Base-by-base conservation (phyloP, 306 rosid genomes). In the Cucurbita argyrosperma region DNA sequence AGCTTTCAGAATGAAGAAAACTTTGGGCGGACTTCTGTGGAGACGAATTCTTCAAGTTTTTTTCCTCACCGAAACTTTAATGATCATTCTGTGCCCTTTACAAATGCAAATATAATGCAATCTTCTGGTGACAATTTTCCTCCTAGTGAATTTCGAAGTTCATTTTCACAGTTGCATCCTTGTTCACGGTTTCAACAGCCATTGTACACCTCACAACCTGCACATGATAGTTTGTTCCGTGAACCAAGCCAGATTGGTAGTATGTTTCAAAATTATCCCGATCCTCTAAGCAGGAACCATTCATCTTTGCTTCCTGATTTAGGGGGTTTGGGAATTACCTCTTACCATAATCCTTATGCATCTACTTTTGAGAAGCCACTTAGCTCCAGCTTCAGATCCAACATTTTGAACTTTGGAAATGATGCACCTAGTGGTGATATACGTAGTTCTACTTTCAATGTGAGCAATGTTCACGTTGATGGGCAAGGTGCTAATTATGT, bases 351-450 rank as follows among this genome's bases (percentile, higher is more conserved):
- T 85, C 95, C 98, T 68, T 94, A 87, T 74, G 92, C 94, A 12
- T 84, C 96, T 74, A 90, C 96, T 77, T 90, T 90, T 84, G 98
- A 90, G 82, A 85, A 88, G 82, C 90, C 98, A 46, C 84, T 85
- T 10, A 80, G 83, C 83, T 89, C 90, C 78, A 86, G 80, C 79
- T 85, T 86, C 76, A 84, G 88, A 77, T 86, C 89, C 75, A 81
- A 74, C 21, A 76, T 76, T 74, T 85, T 81, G 71, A 80, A 78
- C 73, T 89, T 80, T 75, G 91, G 86, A 63, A 83, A 76, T 65
- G 89, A 80, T 79, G 76, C 75, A n/a, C 66, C 76, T 49, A 75
- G 55, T 43, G 82, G 67, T 68, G 82, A 82, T 59, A 83, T 72
- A 68, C 81, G 71, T 82, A 85, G 76, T 80, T 56, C 86, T 56